Base-by-base conservation (phyloP, 352 stramenopile genomes). In the Globisporangium barbulae region DNA sequence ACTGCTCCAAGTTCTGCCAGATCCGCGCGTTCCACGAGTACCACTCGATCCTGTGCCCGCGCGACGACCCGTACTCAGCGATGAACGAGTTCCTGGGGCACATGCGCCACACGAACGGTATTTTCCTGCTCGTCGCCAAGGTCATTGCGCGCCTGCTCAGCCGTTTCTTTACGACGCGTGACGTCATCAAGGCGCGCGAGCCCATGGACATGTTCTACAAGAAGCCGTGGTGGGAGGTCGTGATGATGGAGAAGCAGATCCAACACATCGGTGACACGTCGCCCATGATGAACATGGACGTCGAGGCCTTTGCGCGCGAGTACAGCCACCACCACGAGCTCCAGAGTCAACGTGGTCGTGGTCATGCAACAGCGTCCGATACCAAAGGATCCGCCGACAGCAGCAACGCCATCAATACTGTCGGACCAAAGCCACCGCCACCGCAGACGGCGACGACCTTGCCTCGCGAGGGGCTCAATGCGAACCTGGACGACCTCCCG, bases 161-260 rank as follows among this genome's bases (percentile, higher is more conserved):
- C 35, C 69, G 78, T 3, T 93, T 78, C 65, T 44, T 93, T 2
- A 72, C 76, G 35, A 81, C 73, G 60, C 72, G 70, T 10, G 76
- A 90, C 60, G 68, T 89, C 9, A 59, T 79, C 30, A 85, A 88
- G 54, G 76, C 83, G 0, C 74, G 83, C 22, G 78, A 82, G 33
- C 82, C 89, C 6, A 95, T 95, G 53, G 75, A 90, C 22, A 92
- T 93, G 77, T 98, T 97, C 68, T 94, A 93, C 69, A 92, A 97
- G 68, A 88, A 94, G 62, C 83, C 81, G 0, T 97, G 91, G 91
- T 97, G 90, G 89, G 88, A 96, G 45, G 79, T 91, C 19, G 79
- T 89, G 37, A 73, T 84, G 31, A 54, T 67, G 39, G 50, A 61
- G 33, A 70, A 56, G 41, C 39, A 61, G 49, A 42, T 58, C 13